Base-by-base conservation (phyloP, 768 basidiomycete genomes). In the Tulasnella sp. region DNA sequence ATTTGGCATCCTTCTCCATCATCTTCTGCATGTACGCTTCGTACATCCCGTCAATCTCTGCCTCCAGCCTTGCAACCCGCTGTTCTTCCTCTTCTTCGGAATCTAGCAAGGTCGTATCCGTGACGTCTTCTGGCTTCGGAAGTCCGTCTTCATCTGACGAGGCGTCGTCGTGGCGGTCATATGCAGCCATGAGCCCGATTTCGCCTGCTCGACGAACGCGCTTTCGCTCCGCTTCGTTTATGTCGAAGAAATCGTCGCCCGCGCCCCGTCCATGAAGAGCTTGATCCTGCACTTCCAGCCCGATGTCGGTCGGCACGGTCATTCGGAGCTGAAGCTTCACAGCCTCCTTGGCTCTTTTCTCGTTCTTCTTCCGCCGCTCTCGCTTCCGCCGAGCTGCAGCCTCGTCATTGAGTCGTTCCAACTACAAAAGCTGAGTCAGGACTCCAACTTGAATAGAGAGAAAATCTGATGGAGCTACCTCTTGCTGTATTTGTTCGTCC, bases 281-380 rank as follows among this genome's bases (percentile, higher is more conserved):
- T 3, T 89, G 85, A 80, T 97, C 95, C 74, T 88, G 87, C 81
- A 93, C 92, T 82, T 95, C 94, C 79, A 96, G 84, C 83, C 96
- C 96, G 80, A 99, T 96, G 81, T 98, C 98, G 81, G 96, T 86
- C n/a, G 98, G 98, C 26, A 95, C 95, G 16, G 93, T 94, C 98
- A 99, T 99, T 82, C 94, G 92, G 70, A 99, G 88, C 83, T 99
- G 98, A 90, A 99, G 93, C 74, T 96, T 92, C 82, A 95, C 94
- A 55, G 99, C 91, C 0, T 95, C 93, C 80, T 92, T 90, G 39
- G 89, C 87, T 85, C 93, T 94, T 82, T 93, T 87, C 85, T 99
- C 98, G 84, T 98, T 98, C 2, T 91, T 90, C 46, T 91, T 89
- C 75, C 95, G 89, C 75, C 93, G 89, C 81, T 94, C 93, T 10